These are phyloP conservation scores for Phytophthora pisi DNA, from an alignment of 352 stramenopile genomes.

Conservation along the genomic window DNA sequence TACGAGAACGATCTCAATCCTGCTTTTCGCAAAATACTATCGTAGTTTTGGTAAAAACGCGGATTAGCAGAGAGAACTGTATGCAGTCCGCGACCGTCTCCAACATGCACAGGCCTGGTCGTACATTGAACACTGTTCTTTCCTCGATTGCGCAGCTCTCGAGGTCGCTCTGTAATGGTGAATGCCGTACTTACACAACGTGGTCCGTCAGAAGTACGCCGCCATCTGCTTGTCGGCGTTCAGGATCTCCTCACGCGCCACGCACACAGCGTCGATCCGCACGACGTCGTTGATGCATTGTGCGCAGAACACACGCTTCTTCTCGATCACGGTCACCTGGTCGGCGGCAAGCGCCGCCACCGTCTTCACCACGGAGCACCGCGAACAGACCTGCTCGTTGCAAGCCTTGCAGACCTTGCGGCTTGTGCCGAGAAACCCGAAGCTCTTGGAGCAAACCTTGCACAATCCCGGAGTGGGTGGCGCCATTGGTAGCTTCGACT, in stretches of 20 bases:
- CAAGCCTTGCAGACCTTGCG: constrained; percentile 27
- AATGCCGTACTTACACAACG: not conserved
- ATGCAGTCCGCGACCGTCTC: not conserved
- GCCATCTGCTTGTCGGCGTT: constrained; percentile 13
- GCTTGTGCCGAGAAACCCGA: constrained; percentile 36
- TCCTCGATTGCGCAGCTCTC: not conserved
- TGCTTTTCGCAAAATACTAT: not conserved
- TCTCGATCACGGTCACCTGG: constrained; percentile 11
- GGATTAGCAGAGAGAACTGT: not conserved
- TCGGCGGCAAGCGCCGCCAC: constrained; percentile 14
- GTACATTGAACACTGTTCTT: not conserved
- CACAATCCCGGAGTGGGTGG: constrained; percentile 22
- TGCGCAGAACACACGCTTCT: constrained; percentile 23
- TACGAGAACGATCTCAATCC: not conserved
- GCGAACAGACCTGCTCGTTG: constrained; percentile 23
- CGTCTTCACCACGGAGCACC: constrained; percentile 29
- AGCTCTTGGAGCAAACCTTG: constrained; percentile 35
- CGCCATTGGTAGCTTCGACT: not conserved
- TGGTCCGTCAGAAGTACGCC: constrained; percentile 13
- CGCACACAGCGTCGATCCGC: constrained; percentile 21
- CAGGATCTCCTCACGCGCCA: constrained; percentile 32
- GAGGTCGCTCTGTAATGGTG: not conserved
- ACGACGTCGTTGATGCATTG: constrained; percentile 32
- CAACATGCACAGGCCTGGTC: not conserved
- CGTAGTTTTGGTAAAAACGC: not conserved